Conservation (phyloP, 305 asterid genomes). For the Fraxinus ornus region DNA sequence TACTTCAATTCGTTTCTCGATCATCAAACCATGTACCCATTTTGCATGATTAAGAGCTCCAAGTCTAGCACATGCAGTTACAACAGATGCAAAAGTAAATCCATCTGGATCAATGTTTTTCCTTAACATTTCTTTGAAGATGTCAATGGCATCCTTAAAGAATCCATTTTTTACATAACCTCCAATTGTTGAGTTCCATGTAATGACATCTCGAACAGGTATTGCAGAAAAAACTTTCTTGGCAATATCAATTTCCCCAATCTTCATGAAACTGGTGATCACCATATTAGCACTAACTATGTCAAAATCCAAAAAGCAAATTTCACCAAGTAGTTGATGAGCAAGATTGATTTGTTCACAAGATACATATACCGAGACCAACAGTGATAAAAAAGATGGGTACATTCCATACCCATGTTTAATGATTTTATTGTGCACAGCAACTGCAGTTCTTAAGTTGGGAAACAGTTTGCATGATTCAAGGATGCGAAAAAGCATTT, state of each 20-base stretch:
- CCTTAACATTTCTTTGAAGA: constrained; percentile 57
- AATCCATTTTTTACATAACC: constrained; percentile 54
- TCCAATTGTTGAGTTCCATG: constrained; percentile 78
- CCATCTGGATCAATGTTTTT: constrained; percentile 58
- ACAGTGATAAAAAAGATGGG: constrained; percentile 42
- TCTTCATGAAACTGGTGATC: constrained; percentile 52
- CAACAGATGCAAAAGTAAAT: constrained; percentile 60
- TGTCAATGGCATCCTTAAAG: constrained; percentile 46
- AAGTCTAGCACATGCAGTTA: constrained; percentile 67
- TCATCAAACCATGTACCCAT: constrained; percentile 64
- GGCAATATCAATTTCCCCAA: constrained; percentile 54
- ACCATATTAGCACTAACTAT: constrained; percentile 47
- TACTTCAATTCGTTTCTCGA: constrained; percentile 46
- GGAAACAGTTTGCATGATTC: constrained; percentile 50
- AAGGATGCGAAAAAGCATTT: constrained; percentile 37
- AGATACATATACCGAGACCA: constrained; percentile 45
- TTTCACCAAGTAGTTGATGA: constrained; percentile 40
- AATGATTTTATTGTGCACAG: constrained; percentile 48
- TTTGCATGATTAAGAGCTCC: constrained; percentile 66
- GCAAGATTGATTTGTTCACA: constrained; percentile 46
- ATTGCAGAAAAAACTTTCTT: constrained; percentile 44
- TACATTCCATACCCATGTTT: constrained; percentile 52
- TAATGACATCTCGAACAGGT: constrained; percentile 56
- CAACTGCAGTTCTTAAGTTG: constrained; percentile 35
- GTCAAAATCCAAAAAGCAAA: constrained; percentile 29